Evolutionary conservation across 345 rosid species (phyloP).

Genomic region (Citrus maxima): DNA sequence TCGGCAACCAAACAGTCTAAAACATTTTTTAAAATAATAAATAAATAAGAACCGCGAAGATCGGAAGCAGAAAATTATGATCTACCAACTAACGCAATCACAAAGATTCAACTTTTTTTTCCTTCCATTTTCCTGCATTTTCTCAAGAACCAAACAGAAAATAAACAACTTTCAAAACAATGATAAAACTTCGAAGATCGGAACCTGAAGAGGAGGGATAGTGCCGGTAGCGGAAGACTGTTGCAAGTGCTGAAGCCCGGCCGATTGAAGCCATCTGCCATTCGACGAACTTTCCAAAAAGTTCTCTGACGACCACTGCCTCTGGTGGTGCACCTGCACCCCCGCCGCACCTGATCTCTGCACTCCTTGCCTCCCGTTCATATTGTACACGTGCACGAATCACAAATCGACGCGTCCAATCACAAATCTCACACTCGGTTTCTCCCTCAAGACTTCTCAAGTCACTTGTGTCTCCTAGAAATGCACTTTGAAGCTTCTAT

Average conservation of each 20-base stretch:
- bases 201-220: constrained; percentile 58
- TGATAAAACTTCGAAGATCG: background rate
- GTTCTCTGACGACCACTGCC: constrained; percentile 82
- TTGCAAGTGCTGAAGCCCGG: constrained; percentile 85
- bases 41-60: background rate
- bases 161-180: background rate
- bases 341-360: constrained; percentile 83
- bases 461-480: constrained; percentile 2
- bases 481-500: constrained; percentile 2
- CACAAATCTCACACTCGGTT: background rate
- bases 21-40: background rate
- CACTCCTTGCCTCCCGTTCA: constrained; percentile 63
- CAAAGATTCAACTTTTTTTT: background rate
- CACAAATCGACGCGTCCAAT: background rate
- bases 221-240: constrained; percentile 36
- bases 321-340: constrained; percentile 80
- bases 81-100: background rate
- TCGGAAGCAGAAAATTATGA: background rate
- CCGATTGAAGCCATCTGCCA: constrained; percentile 92
- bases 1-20: background rate
- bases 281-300: constrained; percentile 69
- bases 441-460: background rate
- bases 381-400: background rate
- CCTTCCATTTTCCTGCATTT: background rate
- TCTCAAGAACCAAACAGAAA: constrained; percentile 10